Conservation (phyloP, 306 rosid genomes). For the Comarum palustre region DNA sequence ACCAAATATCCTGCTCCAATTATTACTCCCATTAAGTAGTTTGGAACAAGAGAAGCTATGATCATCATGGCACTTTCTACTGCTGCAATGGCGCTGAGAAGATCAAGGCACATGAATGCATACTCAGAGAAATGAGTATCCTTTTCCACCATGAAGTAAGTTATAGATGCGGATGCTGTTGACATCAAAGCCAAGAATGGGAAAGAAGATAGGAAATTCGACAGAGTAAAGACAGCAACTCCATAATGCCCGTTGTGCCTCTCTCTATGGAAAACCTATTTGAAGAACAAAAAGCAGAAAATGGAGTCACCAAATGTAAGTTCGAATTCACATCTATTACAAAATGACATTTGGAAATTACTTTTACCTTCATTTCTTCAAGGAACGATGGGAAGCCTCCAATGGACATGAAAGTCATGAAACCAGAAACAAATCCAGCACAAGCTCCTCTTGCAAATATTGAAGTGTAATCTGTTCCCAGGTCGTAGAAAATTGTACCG, state of each 20-base stretch:
- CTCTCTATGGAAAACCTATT: conserved; percentile 71
- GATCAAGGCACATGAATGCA: conserved; percentile 55
- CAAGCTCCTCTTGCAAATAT: conserved; percentile 85
- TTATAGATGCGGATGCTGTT: conserved; percentile 54
- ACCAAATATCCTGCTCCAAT: conserved; percentile 89
- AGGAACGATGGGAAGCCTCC: conserved; percentile 96
- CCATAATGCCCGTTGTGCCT: conserved; percentile 79
- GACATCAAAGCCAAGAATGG: conserved; percentile 82
- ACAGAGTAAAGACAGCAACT: conserved; percentile 52
- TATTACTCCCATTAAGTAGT: conserved; percentile 79
- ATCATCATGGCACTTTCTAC: conserved; percentile 91
- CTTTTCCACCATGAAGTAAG: conserved; percentile 73
- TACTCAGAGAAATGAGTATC: conserved; percentile 51
- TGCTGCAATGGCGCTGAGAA: conserved; percentile 55
- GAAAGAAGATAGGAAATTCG: conserved; percentile 77
- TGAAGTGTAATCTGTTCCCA: conserved; percentile 59
- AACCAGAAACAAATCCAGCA: conserved; percentile 77
- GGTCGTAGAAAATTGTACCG: conserved; percentile 58
- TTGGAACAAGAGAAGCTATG: conserved; percentile 88
- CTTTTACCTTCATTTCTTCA: conserved; percentile 82
- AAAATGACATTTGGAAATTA: background rate
- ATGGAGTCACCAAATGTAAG: background rate
- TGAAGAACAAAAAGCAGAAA: conserved; percentile 18
- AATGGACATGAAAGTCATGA: conserved; percentile 93
- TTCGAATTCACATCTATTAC: background rate